Conservation (phyloP, 2,329 filamentous ascomycete genomes). For the Pyricularia pennisetigena region DNA sequence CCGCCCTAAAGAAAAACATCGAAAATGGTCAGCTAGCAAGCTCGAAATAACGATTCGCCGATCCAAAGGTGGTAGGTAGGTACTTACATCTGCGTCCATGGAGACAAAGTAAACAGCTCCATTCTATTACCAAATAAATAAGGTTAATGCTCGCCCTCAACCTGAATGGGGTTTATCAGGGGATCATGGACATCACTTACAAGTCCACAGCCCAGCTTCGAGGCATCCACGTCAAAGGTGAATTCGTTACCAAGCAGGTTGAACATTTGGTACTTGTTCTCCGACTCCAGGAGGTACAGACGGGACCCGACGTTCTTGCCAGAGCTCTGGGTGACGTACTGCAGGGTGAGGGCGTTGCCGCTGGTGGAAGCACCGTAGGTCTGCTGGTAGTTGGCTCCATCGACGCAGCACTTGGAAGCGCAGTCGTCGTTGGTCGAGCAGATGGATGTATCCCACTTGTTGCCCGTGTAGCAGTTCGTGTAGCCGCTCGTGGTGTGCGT, state of each 20-base stretch:
- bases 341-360: conserved; percentile 36
- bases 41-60: background rate
- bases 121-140: conserved; percentile 37
- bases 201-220: conserved; percentile 36
- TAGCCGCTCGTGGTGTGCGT: conserved; percentile 33
- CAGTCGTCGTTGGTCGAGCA: conserved; percentile 39
- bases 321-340: conserved; percentile 31
- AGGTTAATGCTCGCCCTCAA: background rate
- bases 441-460: conserved; percentile 33
- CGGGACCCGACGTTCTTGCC: conserved; percentile 42
- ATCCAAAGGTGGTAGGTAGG: background rate
- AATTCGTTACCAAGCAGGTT: conserved; percentile 58
- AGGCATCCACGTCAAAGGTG: conserved; percentile 64
- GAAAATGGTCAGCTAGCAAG: background rate
- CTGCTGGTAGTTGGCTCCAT: conserved; percentile 38
- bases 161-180: background rate
- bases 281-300: conserved; percentile 53
- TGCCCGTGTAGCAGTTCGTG: conserved; percentile 49
- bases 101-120: conserved; percentile 58
- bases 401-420: conserved; percentile 41
- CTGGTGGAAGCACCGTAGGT: conserved; percentile 42
- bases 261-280: conserved; percentile 55
- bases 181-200: background rate
- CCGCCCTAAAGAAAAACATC: conserved; percentile 30
- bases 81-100: conserved; percentile 43